Percentiles rank a stretch among this genome's conserved stretches.
phyloP scores from a whole-genome alignment of 2,329 filamentous ascomycete genomes.

The Trichoderma semiorbis region DNA sequence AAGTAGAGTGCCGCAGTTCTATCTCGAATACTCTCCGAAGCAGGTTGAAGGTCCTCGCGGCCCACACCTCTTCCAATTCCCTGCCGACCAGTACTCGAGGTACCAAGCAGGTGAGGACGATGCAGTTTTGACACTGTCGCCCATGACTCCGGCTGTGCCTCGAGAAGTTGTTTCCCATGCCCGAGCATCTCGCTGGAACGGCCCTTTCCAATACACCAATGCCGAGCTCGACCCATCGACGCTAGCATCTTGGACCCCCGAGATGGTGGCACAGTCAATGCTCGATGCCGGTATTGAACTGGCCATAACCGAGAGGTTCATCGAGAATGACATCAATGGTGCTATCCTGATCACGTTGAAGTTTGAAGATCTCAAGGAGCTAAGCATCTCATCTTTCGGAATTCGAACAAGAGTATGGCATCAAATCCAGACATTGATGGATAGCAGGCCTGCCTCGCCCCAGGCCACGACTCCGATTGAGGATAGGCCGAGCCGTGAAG shows the following conservation, averaged over 20 bases:
- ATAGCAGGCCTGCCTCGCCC: constrained; percentile 49
- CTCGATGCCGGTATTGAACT: constrained; percentile 75
- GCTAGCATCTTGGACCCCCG: constrained; percentile 66
- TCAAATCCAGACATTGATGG: constrained; percentile 68
- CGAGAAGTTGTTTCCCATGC: constrained; percentile 32
- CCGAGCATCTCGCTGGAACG: constrained; percentile 36
- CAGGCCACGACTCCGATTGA: constrained; percentile 59
- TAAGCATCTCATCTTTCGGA: constrained; percentile 77
- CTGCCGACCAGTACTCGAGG: constrained; percentile 44
- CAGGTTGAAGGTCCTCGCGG: constrained; percentile 76
- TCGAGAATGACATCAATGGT: constrained; percentile 89
- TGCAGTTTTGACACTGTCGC: constrained; percentile 65
- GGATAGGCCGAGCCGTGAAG: constrained; percentile 52
- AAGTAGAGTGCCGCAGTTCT: constrained; percentile 56
- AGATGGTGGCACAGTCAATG: constrained; percentile 85
- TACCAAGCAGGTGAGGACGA: constrained; percentile 39
- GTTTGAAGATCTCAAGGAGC: constrained; percentile 80
- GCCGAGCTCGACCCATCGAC: constrained; percentile 56
- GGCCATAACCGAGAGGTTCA: constrained; percentile 75
- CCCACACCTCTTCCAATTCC: constrained; percentile 80
- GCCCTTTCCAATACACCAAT: constrained; percentile 55
- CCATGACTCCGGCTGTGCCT: constrained; percentile 63
- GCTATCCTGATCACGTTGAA: constrained; percentile 85
- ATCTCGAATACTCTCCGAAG: constrained; percentile 59
- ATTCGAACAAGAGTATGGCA: constrained; percentile 77